Base-by-base conservation (phyloP, 495 filamentous ascomycete species). In the Talaromyces liani region DNA sequence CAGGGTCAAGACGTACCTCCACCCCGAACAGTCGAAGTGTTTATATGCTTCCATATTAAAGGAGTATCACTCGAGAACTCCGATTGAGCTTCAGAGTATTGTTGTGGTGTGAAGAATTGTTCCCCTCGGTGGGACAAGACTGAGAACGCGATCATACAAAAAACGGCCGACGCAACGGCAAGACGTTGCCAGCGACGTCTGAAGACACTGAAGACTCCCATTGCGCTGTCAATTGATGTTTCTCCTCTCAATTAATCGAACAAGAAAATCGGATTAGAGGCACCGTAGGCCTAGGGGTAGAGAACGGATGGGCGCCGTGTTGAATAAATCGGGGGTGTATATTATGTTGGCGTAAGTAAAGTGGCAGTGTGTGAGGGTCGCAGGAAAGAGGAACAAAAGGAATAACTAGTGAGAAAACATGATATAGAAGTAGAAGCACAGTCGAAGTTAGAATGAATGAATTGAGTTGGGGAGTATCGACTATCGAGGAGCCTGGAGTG, bases 171-270 rank as follows among this genome's bases (percentile, higher is more conserved):
- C 8, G 47, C 63, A 51, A 59, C 41, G 18, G 56, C 63, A 22
- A 64, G 55, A 39, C 63, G 63, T 56, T 64, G 63, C 63, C 63
- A 64, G 56, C 63, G 63, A 51, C 63, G 63, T 36, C 63, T 49
- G 20, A 62, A 62, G 6, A n/a, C 18, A 9, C 27, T 16, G 6
- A 53, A 34, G 25, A 53, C 39, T 47, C 60, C 60, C 60, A 62
- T 62, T 51, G 45, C 33, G n/a, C 7, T 29, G n/a, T n/a, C 24
- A 16, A 18, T 7, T 18, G 22, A 16, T 12, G 22, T 41, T 24
- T 33, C 29, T 36, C 22, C 7, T 39, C 31, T 41, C 58, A 39
- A n/a, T 59, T 27, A 22, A 18, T 33, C 58, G 16, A 45, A 39
- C 33, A 20, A 60, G 58, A 18, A 45, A 20, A 51, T 62, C 61